These are phyloP conservation scores for Sporothrix brasiliensis DNA, from an alignment of 2,329 filamentous ascomycete species.

Conservation along the genomic window DNA sequence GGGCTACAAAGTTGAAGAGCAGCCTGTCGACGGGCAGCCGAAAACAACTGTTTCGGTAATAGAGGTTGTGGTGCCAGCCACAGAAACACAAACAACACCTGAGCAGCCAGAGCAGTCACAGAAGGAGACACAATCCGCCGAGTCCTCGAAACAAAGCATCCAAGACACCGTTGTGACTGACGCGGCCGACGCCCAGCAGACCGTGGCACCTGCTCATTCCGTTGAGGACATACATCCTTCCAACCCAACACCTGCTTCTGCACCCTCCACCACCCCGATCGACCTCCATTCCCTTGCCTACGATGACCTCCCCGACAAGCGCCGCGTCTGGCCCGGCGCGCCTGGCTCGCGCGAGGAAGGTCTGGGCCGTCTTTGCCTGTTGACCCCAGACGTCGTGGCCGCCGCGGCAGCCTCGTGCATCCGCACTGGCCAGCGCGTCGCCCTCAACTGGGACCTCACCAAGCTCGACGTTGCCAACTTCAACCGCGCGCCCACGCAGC, in stretches of 20 bases:
- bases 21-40: not conserved
- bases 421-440: slow-evolving; percentile 54
- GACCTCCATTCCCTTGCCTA: slow-evolving; percentile 38
- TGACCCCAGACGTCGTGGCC: slow-evolving; percentile 57
- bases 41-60: not conserved
- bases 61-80: not conserved
- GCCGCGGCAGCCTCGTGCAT: slow-evolving; percentile 55
- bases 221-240: not conserved
- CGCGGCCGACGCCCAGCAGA: not conserved
- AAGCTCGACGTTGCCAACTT: slow-evolving; percentile 43
- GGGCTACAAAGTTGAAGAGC: not conserved
- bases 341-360: slow-evolving; percentile 55
- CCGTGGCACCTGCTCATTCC: not conserved
- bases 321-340: slow-evolving; percentile 51
- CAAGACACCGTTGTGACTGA: not conserved
- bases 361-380: slow-evolving; percentile 53
- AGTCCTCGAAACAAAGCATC: not conserved
- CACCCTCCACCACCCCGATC: not conserved
- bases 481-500: slow-evolving; percentile 38
- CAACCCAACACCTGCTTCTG: not conserved
- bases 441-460: slow-evolving; percentile 49
- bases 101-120: not conserved
- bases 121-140: not conserved
- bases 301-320: slow-evolving; percentile 53
- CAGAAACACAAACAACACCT: not conserved